Conservation (phyloP, 495 filamentous ascomycete species). For the Aspergillus ostianus region DNA sequence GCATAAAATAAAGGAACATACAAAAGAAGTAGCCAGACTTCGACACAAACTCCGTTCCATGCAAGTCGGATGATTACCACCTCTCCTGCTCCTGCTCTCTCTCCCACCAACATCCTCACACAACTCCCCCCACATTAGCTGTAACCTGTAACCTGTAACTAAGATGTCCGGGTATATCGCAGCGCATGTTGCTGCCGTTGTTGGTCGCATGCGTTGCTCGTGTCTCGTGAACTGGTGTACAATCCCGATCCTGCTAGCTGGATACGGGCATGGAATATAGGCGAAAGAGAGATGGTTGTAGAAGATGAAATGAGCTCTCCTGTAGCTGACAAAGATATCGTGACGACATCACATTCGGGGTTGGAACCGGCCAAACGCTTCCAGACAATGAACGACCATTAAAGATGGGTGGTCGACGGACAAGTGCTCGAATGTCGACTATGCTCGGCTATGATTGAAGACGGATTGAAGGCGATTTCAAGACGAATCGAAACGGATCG, state of each 20-base stretch:
- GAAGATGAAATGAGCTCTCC: background rate
- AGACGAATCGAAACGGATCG: no score
- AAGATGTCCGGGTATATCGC: background rate
- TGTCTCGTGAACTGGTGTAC: background rate
- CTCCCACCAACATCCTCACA: background rate
- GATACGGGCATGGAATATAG: background rate
- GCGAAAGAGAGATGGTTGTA: background rate
- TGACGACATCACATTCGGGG: background rate
- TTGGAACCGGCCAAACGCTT: background rate
- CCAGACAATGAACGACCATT: no score
- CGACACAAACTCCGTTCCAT: background rate
- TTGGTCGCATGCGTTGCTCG: conserved; percentile 1
- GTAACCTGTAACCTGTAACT: background rate
- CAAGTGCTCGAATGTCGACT: background rate
- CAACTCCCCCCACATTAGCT: background rate
- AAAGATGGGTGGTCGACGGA: background rate
- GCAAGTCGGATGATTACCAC: background rate
- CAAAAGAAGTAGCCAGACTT: background rate
- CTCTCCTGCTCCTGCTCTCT: background rate
- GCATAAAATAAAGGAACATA: background rate
- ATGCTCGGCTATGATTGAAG: background rate
- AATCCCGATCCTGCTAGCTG: background rate
- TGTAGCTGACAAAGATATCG: background rate
- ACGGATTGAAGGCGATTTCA: no score
- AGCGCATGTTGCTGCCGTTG: background rate